Evolutionary conservation across 805 yeast genomes (phyloP), one percentile per base, ranked within the genome.

Genomic region (Kluyveromyces dobzhanskii): DNA sequence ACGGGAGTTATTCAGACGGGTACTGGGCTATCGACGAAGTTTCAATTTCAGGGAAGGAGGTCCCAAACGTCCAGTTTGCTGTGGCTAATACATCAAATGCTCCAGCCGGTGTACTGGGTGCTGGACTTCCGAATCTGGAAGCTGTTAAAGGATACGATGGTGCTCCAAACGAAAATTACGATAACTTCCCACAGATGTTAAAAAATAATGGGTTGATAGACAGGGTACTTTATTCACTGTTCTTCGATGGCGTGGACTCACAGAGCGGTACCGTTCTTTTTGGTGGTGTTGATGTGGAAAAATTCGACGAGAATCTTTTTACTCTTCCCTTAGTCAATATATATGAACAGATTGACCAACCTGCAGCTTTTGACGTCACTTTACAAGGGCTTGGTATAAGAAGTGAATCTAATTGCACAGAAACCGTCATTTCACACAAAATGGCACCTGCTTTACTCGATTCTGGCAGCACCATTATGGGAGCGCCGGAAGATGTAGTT

Each of bases 61-160:
- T 84, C 10, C 44, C 64, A 0, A 59, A 66, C 41, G 61, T 80
- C 31, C 75, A 82, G 16, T 70, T 85, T 56, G 95, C 88, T 9
- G 69, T 84, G 18, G 87, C 78, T 10, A 71, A 73, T 47, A 54
- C 58, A 29, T 71, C 81, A 3, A 73, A 75, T 40, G 74, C 84
- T 3, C 59, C 75, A 14, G 44, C 54, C 5, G 87, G 90, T 30
- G 86, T 82, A 13, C 59, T 80, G 31, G 85, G 86, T 13, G 73
- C 81, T 42, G 86, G 88, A 1, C 67, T 78, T 23, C 59, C 70
- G 3, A 77, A 76, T 24, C 69, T 80, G 38, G 94, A 85, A 56
- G 66, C 75, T 2, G 53, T 53, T 10, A 25, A 23, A n/a, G 53
- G 55, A 5, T 55, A 55, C 37, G 46, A 45, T 2, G 42, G 44